phyloP scores from a whole-genome alignment of 768 basidiomycete species.

The Serendipita vermifera region DNA sequence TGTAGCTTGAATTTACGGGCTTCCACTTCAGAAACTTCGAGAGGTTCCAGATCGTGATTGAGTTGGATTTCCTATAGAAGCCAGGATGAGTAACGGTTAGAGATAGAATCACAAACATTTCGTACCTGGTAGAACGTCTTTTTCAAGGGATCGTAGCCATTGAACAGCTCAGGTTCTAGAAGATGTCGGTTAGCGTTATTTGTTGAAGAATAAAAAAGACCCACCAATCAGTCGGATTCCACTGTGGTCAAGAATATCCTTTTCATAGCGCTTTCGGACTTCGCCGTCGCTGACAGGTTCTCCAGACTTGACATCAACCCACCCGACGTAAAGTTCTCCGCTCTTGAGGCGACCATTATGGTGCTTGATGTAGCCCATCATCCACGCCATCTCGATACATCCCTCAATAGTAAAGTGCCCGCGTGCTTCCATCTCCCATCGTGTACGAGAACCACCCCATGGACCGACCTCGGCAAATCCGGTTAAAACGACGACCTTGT shows the following conservation, averaged over 20 bases:
- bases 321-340: conserved; percentile 87
- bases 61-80: conserved; percentile 68
- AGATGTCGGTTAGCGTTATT: conserved; percentile 14
- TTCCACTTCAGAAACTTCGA: conserved; percentile 84
- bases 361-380: conserved; percentile 98
- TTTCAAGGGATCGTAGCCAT: conserved; percentile 93
- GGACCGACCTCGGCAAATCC: conserved; percentile 97
- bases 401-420: conserved; percentile 98
- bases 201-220: conserved; percentile 18
- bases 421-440: conserved; percentile 99
- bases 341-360: conserved; percentile 94
- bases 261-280: conserved; percentile 84
- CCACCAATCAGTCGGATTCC: conserved; percentile 90
- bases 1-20: conserved; percentile 93
- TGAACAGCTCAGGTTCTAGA: conserved; percentile 92
- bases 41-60: conserved; percentile 88
- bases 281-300: conserved; percentile 99
- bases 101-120: neutral
- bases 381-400: conserved; percentile 99
- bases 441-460: conserved; percentile 94
- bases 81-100: neutral
- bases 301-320: conserved; percentile 88
- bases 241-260: conserved; percentile 79
- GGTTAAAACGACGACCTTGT: conserved; percentile 91
- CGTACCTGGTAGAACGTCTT: conserved; percentile 79